These are phyloP conservation scores for Serendipita sp. DNA, from an alignment of 768 basidiomycete species.

Conservation along the genomic window DNA sequence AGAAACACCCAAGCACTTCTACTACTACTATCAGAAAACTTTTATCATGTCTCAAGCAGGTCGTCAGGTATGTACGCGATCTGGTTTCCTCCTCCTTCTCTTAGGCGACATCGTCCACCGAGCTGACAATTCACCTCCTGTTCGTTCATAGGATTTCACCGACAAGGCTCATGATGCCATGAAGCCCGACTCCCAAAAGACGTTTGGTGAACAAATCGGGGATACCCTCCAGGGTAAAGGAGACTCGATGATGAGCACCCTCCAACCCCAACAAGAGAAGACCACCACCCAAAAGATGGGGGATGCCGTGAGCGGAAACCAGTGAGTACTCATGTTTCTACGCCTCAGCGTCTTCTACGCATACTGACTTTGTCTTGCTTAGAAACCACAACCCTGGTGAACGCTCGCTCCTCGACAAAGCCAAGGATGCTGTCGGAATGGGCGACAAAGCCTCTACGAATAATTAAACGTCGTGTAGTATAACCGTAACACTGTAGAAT, in stretches of 20 bases:
- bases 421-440: background rate
- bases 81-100: background rate
- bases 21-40: too few relatives aligned
- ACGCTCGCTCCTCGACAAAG: background rate
- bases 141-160: background rate
- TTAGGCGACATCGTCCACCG: too few relatives aligned
- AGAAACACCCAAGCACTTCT: background rate
- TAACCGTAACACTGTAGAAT: too few relatives aligned
- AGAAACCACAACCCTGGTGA: constrained; percentile 2
- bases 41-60: background rate
- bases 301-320: background rate
- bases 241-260: background rate
- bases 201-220: constrained; percentile 4
- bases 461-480: background rate
- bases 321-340: background rate
- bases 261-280: constrained; percentile 4
- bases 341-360: background rate
- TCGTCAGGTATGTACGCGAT: background rate
- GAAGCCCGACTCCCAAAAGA: constrained; percentile 4
- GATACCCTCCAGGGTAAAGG: background rate
- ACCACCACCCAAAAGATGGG: background rate
- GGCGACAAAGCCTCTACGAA: background rate
- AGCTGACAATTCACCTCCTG: background rate
- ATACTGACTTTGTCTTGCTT: background rate
- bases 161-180: background rate